Base-by-base conservation (phyloP, 2,329 filamentous ascomycete genomes). In the Rutstroemia sp. region DNA sequence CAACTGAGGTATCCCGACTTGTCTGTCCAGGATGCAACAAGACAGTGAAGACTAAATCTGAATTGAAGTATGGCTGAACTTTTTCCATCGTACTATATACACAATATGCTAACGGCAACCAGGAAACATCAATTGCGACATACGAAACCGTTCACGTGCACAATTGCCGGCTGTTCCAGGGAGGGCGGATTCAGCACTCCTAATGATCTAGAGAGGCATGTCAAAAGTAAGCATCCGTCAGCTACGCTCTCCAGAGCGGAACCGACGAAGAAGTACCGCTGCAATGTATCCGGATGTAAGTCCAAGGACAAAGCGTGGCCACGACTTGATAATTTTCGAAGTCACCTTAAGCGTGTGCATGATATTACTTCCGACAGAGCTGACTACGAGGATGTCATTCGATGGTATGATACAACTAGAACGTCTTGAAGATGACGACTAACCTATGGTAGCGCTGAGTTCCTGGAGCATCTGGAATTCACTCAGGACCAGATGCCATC, bases 191-290 rank as follows among this genome's bases (percentile, higher is more conserved):
- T 95, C 65, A 84, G 86, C 17, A 95, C 89, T 0, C 71, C 74
- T 17, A 95, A 95, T 68, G 92, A 96, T 64, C 80, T 92, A 12
- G 80, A 86, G n/a, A 78, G 92, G 52, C 92, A 96, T 68, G 83
- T 80, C 63, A 83, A 82, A 66, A 87, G 84, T 58, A 83, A 88
- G 5, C 91, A 96, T 68, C 71, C 71, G 2, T 64, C 73, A 72
- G 23, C 73, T 77, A 51, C 72, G 64, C 41, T 73, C 71, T 57
- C 68, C 65, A 25, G 74, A 1, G 76, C 76, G 8, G 53, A 51
- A n/a, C 73, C 72, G 0, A 75, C 73, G 46, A 78, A 78, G 58
- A 75, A 75, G 41, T 89, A 79, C 61, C 78, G 76, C 56, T 94
- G 88, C 67, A 76, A 76, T 51, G 73, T 80, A 5, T 71, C 71